Conservation (phyloP, 352 stramenopile genomes). For the Globisporangium recalcitrans region DNA sequence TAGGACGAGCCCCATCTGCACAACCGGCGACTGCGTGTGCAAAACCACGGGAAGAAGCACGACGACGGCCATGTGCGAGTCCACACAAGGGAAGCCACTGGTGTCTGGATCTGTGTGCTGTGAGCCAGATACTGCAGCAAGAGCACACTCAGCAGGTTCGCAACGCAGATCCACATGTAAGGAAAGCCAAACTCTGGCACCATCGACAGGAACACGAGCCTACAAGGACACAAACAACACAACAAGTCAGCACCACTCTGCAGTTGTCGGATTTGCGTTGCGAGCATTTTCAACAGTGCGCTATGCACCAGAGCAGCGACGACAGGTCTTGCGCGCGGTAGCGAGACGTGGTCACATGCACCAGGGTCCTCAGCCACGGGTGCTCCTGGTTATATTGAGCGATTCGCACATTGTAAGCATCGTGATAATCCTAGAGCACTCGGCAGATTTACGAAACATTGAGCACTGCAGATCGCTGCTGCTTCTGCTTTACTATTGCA, state of each 20-base stretch:
- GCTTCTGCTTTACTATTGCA: no score
- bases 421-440: no score
- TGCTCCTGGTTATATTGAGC: slow-evolving; percentile 16
- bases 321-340: slow-evolving; percentile 57
- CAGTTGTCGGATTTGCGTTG: background rate
- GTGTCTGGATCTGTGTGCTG: slow-evolving; percentile 16
- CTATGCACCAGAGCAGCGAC: slow-evolving; percentile 47
- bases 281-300: background rate
- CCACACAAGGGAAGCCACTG: slow-evolving; percentile 39
- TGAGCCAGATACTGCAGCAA: slow-evolving; percentile 41
- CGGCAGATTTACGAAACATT: no score
- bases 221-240: slow-evolving; percentile 10
- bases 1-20: slow-evolving; percentile 19
- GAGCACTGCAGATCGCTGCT: no score
- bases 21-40: slow-evolving; percentile 26
- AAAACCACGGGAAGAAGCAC: slow-evolving; percentile 55
- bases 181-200: slow-evolving; percentile 49
- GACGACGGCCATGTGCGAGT: slow-evolving; percentile 72
- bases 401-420: no score
- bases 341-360: slow-evolving; percentile 52
- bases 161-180: slow-evolving; percentile 63
- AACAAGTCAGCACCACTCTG: background rate
- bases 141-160: slow-evolving; percentile 47
- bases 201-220: slow-evolving; percentile 61
- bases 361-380: slow-evolving; percentile 30